Evolutionary conservation across 2,329 filamentous ascomycete species (phyloP).

Genomic region (Verticillium dahliae): DNA sequence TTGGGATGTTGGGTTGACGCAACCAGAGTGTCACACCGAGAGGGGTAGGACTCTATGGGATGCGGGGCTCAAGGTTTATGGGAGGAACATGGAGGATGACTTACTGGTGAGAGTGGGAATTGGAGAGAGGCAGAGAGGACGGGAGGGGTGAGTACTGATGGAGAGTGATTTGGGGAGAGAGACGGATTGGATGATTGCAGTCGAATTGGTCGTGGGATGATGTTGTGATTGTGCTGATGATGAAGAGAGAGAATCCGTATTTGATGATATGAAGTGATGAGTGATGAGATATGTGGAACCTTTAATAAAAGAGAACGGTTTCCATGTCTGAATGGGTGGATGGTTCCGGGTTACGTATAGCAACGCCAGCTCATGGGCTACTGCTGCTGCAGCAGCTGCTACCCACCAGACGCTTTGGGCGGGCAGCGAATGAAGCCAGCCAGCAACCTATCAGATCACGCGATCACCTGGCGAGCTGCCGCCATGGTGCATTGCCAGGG

Average conservation of each 20-base stretch:
- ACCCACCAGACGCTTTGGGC: not conserved
- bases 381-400: not conserved
- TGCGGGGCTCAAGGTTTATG: not conserved
- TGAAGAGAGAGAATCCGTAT: too few relatives aligned
- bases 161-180: not conserved
- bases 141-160: not conserved
- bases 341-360: constrained; percentile 4
- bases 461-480: constrained; percentile 11
- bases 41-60: not conserved
- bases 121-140: constrained; percentile 3
- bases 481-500: constrained; percentile 3
- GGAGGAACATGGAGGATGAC: constrained; percentile 1
- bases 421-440: constrained; percentile 4
- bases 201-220: not conserved
- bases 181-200: not conserved
- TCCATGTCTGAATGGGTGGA: not conserved
- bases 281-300: too few relatives aligned
- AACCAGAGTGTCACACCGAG: constrained; percentile 4
- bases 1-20: not conserved
- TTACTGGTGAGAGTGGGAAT: constrained; percentile 11
- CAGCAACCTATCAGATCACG: constrained; percentile 13
- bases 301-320: too few relatives aligned
- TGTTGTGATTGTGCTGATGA: not conserved
- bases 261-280: too few relatives aligned
- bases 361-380: not conserved